Conservation (phyloP, 257 asterid genomes). For the Ilex aquifolium region DNA sequence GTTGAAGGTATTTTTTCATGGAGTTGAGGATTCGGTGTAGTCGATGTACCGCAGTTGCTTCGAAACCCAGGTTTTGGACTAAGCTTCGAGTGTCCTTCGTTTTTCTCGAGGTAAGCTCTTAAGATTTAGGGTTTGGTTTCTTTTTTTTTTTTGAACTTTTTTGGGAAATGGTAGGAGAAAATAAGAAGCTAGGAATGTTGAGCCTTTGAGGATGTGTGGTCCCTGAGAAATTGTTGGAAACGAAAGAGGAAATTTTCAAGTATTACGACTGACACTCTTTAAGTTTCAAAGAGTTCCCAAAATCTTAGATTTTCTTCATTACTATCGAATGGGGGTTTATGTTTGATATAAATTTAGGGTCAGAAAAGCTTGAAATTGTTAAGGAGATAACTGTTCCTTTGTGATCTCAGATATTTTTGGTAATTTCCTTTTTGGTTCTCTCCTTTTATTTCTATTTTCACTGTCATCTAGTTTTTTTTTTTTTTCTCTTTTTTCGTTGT, state of each 20-base stretch:
- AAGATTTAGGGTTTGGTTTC: slow-evolving; percentile 9
- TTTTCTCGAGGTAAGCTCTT: slow-evolving; percentile 31
- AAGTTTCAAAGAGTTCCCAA: neutral
- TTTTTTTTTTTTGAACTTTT: neutral
- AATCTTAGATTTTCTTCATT: neutral
- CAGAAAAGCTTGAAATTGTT: too few species aligned
- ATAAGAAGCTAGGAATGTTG: slow-evolving; percentile 5
- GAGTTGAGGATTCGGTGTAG: slow-evolving; percentile 72
- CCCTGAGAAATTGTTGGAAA: slow-evolving; percentile 1
- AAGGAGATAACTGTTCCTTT: neutral
- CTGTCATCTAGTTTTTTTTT: neutral
- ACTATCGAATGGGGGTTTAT: too few species aligned
- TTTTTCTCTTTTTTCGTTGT: too few species aligned
- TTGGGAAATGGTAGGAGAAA: neutral
- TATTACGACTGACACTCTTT: slow-evolving; percentile 6
- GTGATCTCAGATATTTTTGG: neutral
- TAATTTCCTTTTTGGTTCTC: neutral
- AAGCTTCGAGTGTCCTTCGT: slow-evolving; percentile 32
- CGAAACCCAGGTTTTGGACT: slow-evolving; percentile 33
- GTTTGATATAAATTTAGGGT: too few species aligned
- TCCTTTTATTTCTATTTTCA: slow-evolving; percentile 9
- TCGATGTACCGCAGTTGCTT: slow-evolving; percentile 47
- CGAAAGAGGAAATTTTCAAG: slow-evolving; percentile 8
- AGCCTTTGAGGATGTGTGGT: slow-evolving; percentile 8
- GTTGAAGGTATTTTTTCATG: slow-evolving; percentile 58